Base-by-base conservation (phyloP, 805 yeast species). In the Nakazawaea wickerhamii region DNA sequence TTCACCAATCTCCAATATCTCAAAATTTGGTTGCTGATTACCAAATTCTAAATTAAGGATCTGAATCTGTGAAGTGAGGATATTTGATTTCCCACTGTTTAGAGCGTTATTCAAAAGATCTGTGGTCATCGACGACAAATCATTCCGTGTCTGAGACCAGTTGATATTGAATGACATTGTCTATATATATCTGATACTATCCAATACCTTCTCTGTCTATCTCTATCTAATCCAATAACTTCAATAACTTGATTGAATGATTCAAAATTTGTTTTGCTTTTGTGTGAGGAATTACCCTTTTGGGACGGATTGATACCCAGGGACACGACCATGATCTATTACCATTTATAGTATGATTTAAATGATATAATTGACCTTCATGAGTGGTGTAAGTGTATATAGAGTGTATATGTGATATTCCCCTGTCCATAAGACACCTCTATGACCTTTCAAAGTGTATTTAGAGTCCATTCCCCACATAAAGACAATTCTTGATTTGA, bases 1-100 rank as follows among this genome's bases (percentile, higher is more conserved):
- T 56, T 86, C 95, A 4, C 95, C 95, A 49, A 85, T 81, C 54
- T 85, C 95, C 46, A 85, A 64, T 28, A 86, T 81, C 59, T 85
- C 95, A 47, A 85, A 77, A 43, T 71, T 67, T 1, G 95, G 95
- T 1, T 93, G 79, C 21, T 74, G 69, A 36, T 79, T 71, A 8
- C 95, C 95, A 64, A 86, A 81, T 52, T 80, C 72, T 30, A 85
- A 68, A 48, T 83, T 87, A 43, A 77, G 72, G 38, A 85, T 86
- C 30, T 65, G 65, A 48, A 85, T 84, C 37, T 73, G 75, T 15
- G 85, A 82, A 20, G 86, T 85, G 14, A 85, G 65, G 5, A 85
- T 79, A 39, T 74, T 76, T 9, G 91, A 89, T 50, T 77, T 78
- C 3, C 88, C 88, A 20, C 84, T 76, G 55, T 85, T 85, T 32